Evolutionary conservation across 2,329 filamentous ascomycete genomes (phyloP).

Genomic region (Talaromyces sp.): DNA sequence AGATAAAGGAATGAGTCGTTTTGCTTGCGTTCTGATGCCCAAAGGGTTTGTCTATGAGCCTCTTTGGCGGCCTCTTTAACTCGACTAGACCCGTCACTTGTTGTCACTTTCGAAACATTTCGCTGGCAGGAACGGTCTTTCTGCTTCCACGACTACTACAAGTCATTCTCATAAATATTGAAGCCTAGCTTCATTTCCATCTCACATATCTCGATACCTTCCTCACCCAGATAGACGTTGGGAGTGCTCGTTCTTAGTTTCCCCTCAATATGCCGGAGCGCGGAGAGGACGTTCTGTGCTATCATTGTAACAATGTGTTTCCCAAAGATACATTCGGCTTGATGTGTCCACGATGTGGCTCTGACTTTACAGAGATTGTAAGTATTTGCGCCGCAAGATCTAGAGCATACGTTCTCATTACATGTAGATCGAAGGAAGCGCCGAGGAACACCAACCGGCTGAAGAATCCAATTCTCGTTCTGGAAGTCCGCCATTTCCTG

Average conservation of each 20-base stretch:
- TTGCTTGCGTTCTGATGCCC: constrained; percentile 1
- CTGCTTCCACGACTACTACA: not conserved
- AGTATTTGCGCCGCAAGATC: constrained; percentile 9
- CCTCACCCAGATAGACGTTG: not conserved
- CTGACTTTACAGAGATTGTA: constrained; percentile 84
- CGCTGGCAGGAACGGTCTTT: not conserved
- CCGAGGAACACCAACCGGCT: constrained; percentile 23
- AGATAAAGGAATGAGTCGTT: not conserved
- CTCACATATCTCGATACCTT: not conserved
- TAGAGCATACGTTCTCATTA: not conserved
- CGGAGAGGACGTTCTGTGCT: constrained; percentile 76
- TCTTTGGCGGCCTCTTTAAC: constrained; percentile 9
- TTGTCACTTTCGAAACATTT: constrained; percentile 2
- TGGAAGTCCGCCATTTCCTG: constrained; percentile 1
- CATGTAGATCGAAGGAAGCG: constrained; percentile 33
- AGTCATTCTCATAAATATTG: not conserved
- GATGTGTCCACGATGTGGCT: constrained; percentile 71
- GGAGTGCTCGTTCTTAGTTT: not conserved
- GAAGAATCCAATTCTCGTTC: constrained; percentile 23
- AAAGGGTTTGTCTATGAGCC: constrained; percentile 6
- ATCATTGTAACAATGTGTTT: constrained; percentile 79
- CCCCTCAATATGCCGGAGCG: constrained; percentile 32
- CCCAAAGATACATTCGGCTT: constrained; percentile 67
- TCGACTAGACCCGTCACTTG: not conserved
- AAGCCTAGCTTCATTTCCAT: not conserved